phyloP scores from a whole-genome alignment of 2,329 filamentous ascomycete species.

The Dothiorella sarmentorum region DNA sequence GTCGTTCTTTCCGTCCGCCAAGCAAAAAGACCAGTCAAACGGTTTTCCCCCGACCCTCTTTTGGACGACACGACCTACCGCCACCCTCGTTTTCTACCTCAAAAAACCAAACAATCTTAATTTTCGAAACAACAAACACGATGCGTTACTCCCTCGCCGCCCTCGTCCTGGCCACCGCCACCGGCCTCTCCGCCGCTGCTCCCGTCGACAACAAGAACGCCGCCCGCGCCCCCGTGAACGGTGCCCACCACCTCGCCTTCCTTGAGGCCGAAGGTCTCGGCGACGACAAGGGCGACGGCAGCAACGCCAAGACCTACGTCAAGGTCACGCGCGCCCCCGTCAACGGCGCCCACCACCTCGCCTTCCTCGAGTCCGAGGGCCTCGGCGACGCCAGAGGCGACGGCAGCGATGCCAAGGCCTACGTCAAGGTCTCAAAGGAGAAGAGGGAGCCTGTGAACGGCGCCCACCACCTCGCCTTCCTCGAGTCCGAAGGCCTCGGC shows the following conservation, averaged over 20 bases:
- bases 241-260: neutral
- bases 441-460: neutral
- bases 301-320: neutral
- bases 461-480: neutral
- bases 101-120: too few species aligned
- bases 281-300: neutral
- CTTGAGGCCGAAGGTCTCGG: neutral
- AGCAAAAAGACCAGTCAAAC: too few species aligned
- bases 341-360: neutral
- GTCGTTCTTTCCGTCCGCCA: neutral
- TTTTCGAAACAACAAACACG: neutral
- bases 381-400: neutral
- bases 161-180: neutral
- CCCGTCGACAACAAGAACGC: neutral
- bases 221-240: neutral
- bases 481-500: neutral
- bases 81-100: too few species aligned
- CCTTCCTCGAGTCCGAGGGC: neutral
- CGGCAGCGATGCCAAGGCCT: neutral
- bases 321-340: neutral
- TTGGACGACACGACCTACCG: too few species aligned
- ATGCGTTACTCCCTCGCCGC: slow-evolving; percentile 6
- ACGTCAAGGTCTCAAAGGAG: neutral
- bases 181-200: slow-evolving; percentile 1
- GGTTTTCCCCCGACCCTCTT: neutral